Evolutionary conservation across 176 grass and related monocot species (phyloP).

Genomic region (Lolium perenne): DNA sequence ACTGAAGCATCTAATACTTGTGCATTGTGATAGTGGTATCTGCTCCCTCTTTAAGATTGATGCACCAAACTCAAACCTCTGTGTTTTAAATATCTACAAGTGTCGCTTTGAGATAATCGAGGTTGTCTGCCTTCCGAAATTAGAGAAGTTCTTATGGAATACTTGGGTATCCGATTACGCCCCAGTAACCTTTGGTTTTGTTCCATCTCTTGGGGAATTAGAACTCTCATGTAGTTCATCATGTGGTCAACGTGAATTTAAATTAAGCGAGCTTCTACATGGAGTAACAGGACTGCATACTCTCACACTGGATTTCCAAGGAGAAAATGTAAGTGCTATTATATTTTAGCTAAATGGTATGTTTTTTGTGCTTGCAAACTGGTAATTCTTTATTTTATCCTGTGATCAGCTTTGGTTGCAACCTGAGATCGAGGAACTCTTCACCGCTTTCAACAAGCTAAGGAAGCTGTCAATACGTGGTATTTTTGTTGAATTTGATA

Average conservation of each 20-base stretch:
- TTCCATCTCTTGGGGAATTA: neutral
- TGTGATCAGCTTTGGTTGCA: neutral
- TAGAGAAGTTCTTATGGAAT: neutral
- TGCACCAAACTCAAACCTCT: neutral
- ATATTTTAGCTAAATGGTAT: too few relatives aligned
- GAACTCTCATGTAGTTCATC: neutral
- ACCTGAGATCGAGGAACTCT: neutral
- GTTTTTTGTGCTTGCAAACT: neutral
- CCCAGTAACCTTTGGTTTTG: neutral
- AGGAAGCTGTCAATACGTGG: neutral
- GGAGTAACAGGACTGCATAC: neutral
- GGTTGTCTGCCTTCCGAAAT: neutral
- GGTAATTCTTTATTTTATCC: neutral
- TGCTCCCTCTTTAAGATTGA: neutral
- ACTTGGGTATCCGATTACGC: neutral
- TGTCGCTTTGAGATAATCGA: neutral
- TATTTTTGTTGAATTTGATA: neutral
- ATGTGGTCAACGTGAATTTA: neutral
- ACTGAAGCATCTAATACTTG: neutral
- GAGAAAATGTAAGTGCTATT: constrained; percentile 8
- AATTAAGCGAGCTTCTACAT: constrained; percentile 3
- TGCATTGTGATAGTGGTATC: neutral
- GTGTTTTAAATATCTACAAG: neutral
- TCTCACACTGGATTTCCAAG: constrained; percentile 14
- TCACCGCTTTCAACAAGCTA: neutral